Conservation (phyloP, 2,329 filamentous ascomycete genomes). For the Didymella lethalis region DNA sequence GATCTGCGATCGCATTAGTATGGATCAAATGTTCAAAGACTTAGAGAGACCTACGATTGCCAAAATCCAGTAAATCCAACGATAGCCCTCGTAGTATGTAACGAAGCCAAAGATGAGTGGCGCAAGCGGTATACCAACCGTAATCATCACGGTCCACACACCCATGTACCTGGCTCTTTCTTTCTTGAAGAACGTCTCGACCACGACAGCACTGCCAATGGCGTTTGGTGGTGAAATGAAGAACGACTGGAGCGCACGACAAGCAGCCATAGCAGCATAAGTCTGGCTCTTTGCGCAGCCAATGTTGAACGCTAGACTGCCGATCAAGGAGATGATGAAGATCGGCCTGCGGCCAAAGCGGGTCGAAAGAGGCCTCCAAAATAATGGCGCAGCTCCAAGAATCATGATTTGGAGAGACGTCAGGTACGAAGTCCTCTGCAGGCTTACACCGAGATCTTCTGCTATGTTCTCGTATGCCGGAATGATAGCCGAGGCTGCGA, state of each 20-base stretch:
- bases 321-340: conserved; percentile 60
- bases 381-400: conserved; percentile 61
- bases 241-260: conserved; percentile 62
- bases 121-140: conserved; percentile 57
- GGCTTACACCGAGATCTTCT: conserved; percentile 57
- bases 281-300: conserved; percentile 61
- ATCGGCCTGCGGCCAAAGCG: conserved; percentile 63
- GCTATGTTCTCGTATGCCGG: conserved; percentile 63
- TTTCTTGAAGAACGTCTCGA: conserved; percentile 65
- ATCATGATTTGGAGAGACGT: conserved; percentile 65
- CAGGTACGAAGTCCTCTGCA: conserved; percentile 62
- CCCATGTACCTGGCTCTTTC: conserved; percentile 65
- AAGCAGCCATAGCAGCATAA: conserved; percentile 61
- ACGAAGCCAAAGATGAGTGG: conserved; percentile 58
- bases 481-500: conserved; percentile 63
- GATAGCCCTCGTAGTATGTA: conserved; percentile 60
- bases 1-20: conserved; percentile 47
- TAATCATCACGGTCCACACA: conserved; percentile 64
- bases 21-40: not conserved
- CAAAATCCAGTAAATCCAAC: conserved; percentile 67
- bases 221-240: conserved; percentile 64
- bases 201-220: conserved; percentile 65
- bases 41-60: conserved; percentile 57
- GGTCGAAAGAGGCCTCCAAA: conserved; percentile 65
- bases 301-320: conserved; percentile 60